Evolutionary conservation across 768 basidiomycete genomes (phyloP).

Genomic region (Galerina marginata): DNA sequence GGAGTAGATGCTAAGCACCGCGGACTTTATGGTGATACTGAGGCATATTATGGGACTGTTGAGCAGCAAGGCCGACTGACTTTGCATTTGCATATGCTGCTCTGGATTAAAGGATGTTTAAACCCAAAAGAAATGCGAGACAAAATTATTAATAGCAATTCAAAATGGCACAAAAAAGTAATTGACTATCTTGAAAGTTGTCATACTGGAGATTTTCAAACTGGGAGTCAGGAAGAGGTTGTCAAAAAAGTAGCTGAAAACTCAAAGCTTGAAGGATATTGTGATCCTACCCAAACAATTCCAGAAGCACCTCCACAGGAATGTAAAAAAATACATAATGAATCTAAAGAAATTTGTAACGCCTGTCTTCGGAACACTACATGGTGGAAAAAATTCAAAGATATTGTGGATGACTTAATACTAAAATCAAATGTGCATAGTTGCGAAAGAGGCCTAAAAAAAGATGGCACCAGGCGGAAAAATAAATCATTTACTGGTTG

Average conservation of each 20-base stretch:
- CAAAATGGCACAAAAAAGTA: constrained; percentile 25
- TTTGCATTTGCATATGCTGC: constrained; percentile 36
- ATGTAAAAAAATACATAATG: constrained; percentile 14
- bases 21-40: constrained; percentile 28
- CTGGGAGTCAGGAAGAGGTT: constrained; percentile 29
- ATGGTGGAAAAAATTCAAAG: constrained; percentile 26
- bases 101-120: constrained; percentile 11
- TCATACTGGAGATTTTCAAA: constrained; percentile 34
- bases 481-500: constrained; percentile 24
- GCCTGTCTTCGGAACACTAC: constrained; percentile 5
- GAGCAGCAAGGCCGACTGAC: constrained; percentile 36
- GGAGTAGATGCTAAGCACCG: constrained; percentile 12
- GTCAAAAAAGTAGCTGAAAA: neutral
- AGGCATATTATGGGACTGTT: constrained; percentile 28
- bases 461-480: constrained; percentile 20
- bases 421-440: constrained; percentile 34
- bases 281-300: constrained; percentile 27
- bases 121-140: constrained; percentile 39
- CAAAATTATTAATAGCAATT: constrained; percentile 23
- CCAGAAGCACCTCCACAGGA: constrained; percentile 23
- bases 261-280: neutral
- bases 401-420: constrained; percentile 32
- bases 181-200: constrained; percentile 30
- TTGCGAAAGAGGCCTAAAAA: constrained; percentile 21
- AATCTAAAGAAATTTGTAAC: neutral